A percentile compares a stretch with the other conserved stretches of the same genome.
These are phyloP conservation scores for Fusarium mundagurra DNA, from an alignment of 2,329 filamentous ascomycete genomes.

Conservation along the genomic window DNA sequence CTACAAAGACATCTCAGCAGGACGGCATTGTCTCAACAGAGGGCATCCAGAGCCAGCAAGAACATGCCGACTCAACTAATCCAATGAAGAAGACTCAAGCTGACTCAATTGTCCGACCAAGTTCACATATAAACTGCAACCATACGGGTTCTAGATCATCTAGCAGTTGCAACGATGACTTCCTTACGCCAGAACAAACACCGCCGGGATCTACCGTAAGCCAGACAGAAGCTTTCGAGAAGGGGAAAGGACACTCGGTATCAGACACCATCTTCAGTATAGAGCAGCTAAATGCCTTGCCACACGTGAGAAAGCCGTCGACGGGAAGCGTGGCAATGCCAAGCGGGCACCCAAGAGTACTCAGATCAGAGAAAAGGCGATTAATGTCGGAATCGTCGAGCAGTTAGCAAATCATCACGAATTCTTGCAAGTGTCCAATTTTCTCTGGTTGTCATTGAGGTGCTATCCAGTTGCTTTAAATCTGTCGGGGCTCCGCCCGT, in stretches of 20 bases:
- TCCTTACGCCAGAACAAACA: conserved; percentile 14
- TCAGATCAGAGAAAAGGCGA: neutral
- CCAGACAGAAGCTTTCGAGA: neutral
- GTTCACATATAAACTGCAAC: neutral
- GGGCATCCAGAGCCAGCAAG: neutral
- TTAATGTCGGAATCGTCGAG: conserved; percentile 14
- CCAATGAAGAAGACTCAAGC: neutral
- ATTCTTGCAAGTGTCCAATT: neutral
- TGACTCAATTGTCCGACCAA: neutral
- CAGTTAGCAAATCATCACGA: conserved; percentile 25
- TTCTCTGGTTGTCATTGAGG: too few relatives aligned
- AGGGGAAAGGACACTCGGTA: neutral
- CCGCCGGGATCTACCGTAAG: conserved; percentile 3
- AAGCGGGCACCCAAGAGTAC: conserved; percentile 2
- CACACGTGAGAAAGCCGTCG: neutral
- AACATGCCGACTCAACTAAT: neutral
- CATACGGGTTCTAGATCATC: neutral
- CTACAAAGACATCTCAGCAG: conserved; percentile 4
- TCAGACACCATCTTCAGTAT: neutral
- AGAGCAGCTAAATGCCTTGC: neutral
- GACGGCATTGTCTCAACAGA: neutral
- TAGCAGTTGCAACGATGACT: conserved; percentile 17
- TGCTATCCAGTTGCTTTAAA: neutral
- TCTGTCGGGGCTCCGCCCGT: conserved; percentile 13
- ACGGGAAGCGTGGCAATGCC: neutral